These are phyloP conservation scores for Pseudoneurospora amorphoporcata DNA, from an alignment of 495 filamentous ascomycete species.

Conservation along the genomic window DNA sequence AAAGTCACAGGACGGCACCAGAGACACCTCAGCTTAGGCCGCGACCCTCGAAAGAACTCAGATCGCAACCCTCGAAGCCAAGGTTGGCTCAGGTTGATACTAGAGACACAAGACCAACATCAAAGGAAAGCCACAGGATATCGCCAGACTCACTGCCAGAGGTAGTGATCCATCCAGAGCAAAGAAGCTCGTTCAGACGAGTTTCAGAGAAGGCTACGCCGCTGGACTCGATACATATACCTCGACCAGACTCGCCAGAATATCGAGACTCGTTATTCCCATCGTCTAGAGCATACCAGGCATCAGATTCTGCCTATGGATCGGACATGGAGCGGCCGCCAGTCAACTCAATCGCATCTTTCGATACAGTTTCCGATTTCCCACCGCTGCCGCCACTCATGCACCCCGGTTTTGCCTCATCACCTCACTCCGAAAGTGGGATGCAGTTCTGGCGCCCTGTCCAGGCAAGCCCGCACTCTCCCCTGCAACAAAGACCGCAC, in stretches of 20 bases:
- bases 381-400: slow-evolving; percentile 27
- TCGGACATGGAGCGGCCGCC: slow-evolving; percentile 37
- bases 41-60: neutral
- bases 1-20: neutral
- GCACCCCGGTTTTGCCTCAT: slow-evolving; percentile 30
- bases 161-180: slow-evolving; percentile 15
- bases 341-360: slow-evolving; percentile 20
- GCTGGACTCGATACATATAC: slow-evolving; percentile 37
- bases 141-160: slow-evolving; percentile 10
- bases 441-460: slow-evolving; percentile 43
- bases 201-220: slow-evolving; percentile 36
- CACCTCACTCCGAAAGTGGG: slow-evolving; percentile 36
- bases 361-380: slow-evolving; percentile 22
- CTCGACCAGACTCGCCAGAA: slow-evolving; percentile 20
- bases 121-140: neutral
- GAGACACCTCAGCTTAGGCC: neutral
- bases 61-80: slow-evolving; percentile 7
- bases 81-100: slow-evolving; percentile 18
- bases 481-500: slow-evolving; percentile 45
- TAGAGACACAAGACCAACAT: slow-evolving; percentile 3
- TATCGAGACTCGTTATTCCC: slow-evolving; percentile 20
- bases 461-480: slow-evolving; percentile 44
- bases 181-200: slow-evolving; percentile 37
- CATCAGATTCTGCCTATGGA: slow-evolving; percentile 41
- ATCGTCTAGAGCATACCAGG: slow-evolving; percentile 27